Base-by-base conservation (phyloP, 2,329 filamentous ascomycete genomes). In the Paracoccidioides brasiliensis region DNA sequence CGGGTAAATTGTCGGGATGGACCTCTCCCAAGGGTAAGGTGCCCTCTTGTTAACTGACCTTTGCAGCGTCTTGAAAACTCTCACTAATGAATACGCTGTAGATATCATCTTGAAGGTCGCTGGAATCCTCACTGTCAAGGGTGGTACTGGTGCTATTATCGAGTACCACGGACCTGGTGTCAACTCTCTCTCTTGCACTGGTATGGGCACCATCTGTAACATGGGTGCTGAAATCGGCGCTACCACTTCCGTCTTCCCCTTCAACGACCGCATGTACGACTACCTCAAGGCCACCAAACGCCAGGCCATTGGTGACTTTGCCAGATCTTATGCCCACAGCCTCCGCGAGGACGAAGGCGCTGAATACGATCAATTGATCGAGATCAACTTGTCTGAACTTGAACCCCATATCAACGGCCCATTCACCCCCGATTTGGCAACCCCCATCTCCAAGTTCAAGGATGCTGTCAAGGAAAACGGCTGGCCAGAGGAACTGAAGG, bases 401-500 rank as follows among this genome's bases (percentile, higher is more conserved):
- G 93, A 98, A 79, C 93, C 93, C 63, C 89, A 97, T 72, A 90
- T 98, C 78, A 98, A 98, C 79, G 93, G 93, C 63, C 93, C 93
- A 62, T 97, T 97, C 82, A 98, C 93, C 33, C 93, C 93, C 59
- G 93, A 98, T 82, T 80, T 98, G 76, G 90, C 90, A 55, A 97
- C 93, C 6, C 93, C 93, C 53, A 94, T 98, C 72, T 95, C 89
- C 76, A 93, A 96, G 79, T 95, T 97, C 78, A 89, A 87, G 75
- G 85, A 94, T 69, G 88, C 89, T 63, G 91, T 91, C 68, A 90
- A 94, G 79, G 83, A 85, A 68, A 95, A 98, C 78, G 83, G 85
- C 73, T 98, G 93, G 93, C 93, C 93, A 22, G 85, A 93, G 74
- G 90, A 95, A 70, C 80, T 98, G 68, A 96, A 95, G 79, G 93